A percentile compares a stretch with the other conserved stretches of the same genome.
These are phyloP conservation scores for Alternaria gaisen DNA, from an alignment of 2,329 filamentous ascomycete genomes.

Conservation along the genomic window DNA sequence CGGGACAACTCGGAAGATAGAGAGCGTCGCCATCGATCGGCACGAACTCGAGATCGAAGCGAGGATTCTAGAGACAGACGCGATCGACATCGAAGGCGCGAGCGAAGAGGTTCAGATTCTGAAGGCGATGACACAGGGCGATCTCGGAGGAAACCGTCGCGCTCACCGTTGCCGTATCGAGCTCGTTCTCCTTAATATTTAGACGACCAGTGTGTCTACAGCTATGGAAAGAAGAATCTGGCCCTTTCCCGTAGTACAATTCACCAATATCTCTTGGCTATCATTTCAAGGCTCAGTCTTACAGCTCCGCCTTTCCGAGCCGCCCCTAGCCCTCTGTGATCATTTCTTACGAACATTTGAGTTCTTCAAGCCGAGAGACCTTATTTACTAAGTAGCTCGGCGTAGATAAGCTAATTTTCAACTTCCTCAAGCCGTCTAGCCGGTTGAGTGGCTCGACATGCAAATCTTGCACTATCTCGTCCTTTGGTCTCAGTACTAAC, in stretches of 20 bases:
- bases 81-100: conserved; percentile 22
- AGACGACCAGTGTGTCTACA: background rate
- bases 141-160: conserved; percentile 21
- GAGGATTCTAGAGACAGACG: conserved; percentile 17
- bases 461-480: too few relatives aligned
- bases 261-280: background rate
- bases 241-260: background rate
- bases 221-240: background rate
- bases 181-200: conserved; percentile 24
- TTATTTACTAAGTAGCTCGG: too few relatives aligned
- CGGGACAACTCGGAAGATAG: conserved; percentile 22
- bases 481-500: too few relatives aligned
- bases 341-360: background rate
- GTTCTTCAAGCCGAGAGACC: too few relatives aligned
- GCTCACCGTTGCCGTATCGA: conserved; percentile 29
- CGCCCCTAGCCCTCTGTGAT: background rate
- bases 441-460: too few relatives aligned
- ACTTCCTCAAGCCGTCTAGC: too few relatives aligned
- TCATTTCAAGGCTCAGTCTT: background rate
- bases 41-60: conserved; percentile 24
- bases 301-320: background rate
- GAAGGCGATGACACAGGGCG: conserved; percentile 16
- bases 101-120: conserved; percentile 16
- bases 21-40: conserved; percentile 22
- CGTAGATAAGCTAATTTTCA: too few relatives aligned